Percentiles rank a stretch among this genome's conserved stretches.
Evolutionary conservation across 139 green algal species (phyloP).

Genomic region (Nannochloris sp.): DNA sequence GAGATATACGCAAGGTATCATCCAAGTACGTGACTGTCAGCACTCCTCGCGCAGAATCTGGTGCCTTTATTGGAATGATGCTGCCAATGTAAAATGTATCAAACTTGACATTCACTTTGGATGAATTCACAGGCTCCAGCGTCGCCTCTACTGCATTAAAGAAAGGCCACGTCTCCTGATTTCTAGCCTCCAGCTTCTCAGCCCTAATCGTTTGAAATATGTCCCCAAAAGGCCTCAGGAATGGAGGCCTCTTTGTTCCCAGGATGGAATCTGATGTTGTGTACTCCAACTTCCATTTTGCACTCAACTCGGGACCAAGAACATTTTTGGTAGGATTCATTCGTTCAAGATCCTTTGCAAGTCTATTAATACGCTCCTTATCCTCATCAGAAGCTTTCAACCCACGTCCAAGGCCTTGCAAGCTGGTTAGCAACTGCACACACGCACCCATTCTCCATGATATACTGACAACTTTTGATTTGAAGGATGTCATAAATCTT

Average conservation of each 20-base stretch:
- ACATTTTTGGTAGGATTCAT: conserved; percentile 59
- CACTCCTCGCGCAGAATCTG: conserved; percentile 38
- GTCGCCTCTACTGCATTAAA: conserved; percentile 73
- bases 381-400: conserved; percentile 37
- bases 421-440: conserved; percentile 44
- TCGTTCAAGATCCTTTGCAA: conserved; percentile 49
- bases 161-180: conserved; percentile 70
- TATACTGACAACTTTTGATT: too few relatives aligned
- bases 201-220: conserved; percentile 80
- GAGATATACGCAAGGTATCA: conserved; percentile 50
- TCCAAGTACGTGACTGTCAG: conserved; percentile 68
- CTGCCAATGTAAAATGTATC: conserved; percentile 59
- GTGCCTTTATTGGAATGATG: conserved; percentile 60
- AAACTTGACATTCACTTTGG: conserved; percentile 64
- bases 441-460: background rate
- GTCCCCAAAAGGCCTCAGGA: conserved; percentile 61
- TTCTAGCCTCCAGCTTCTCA: conserved; percentile 53
- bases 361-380: conserved; percentile 36
- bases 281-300: conserved; percentile 82
- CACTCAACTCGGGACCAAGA: conserved; percentile 44
- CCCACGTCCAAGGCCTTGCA: conserved; percentile 45
- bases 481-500: too few relatives aligned
- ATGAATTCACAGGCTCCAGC: conserved; percentile 44
- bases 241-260: conserved; percentile 39
- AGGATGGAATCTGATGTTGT: conserved; percentile 78